Evolutionary conservation across 2,329 filamentous ascomycete species (phyloP).

Genomic region (Aspergillus cejpii): DNA sequence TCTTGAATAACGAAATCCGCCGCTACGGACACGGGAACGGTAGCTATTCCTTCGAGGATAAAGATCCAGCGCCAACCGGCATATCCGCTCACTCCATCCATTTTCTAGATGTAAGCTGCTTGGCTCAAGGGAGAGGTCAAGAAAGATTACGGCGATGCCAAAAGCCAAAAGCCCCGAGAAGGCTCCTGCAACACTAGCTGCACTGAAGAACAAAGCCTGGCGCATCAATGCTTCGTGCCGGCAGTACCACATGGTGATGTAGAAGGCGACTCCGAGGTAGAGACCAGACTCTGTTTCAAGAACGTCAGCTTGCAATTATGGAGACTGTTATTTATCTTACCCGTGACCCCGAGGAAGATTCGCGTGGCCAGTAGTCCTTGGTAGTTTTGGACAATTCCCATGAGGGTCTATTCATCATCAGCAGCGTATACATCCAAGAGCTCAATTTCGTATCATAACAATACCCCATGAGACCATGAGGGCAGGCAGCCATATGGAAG

Average conservation of each 20-base stretch:
- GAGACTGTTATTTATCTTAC: too few relatives aligned
- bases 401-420: too few relatives aligned
- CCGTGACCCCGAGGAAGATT: conserved; percentile 81
- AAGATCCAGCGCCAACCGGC: conserved; percentile 44
- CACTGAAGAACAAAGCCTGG: conserved; percentile 83
- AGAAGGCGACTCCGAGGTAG: too few relatives aligned
- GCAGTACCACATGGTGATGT: conserved; percentile 78
- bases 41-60: conserved; percentile 57
- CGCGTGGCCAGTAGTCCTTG: conserved; percentile 66
- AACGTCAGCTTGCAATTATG: too few relatives aligned
- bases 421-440: too few relatives aligned
- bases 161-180: conserved; percentile 55
- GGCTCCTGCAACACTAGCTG: conserved; percentile 52
- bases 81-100: conserved; percentile 51
- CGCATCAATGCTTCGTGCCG: conserved; percentile 77
- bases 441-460: too few relatives aligned
- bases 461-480: too few relatives aligned
- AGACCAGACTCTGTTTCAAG: too few relatives aligned
- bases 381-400: conserved; percentile 72
- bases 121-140: too few relatives aligned
- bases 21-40: conserved; percentile 52
- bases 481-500: conserved; percentile 55
- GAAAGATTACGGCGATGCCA: conserved; percentile 50
- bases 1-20: conserved; percentile 60
- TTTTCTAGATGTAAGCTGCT: too few relatives aligned